Evolutionary conservation across 148 eudicot genomes (phyloP).

Genomic region (Cornus kousa): DNA sequence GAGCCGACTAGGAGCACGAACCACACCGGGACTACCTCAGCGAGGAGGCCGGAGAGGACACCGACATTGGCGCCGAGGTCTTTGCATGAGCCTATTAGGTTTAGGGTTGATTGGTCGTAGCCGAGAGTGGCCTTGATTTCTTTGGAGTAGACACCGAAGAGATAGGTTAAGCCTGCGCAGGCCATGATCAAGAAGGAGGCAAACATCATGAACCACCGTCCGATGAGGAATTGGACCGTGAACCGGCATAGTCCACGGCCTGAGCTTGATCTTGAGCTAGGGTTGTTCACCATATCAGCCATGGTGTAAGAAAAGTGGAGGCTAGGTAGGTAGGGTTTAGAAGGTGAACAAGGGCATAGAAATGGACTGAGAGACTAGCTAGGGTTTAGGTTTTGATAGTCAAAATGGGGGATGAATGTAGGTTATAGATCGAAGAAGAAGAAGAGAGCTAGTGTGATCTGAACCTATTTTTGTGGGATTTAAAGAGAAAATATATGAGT

Average conservation of each 20-base stretch:
- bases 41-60: background rate
- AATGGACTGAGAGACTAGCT: too few species aligned
- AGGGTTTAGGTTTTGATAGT: too few species aligned
- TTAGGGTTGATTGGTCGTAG: conserved; percentile 5
- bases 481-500: too few species aligned
- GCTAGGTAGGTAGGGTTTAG: too few species aligned
- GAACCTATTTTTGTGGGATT: too few species aligned
- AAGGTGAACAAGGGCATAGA: too few species aligned
- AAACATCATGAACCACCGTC: conserved; percentile 6
- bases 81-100: background rate
- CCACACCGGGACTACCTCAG: background rate
- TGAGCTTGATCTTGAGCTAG: background rate
- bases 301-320: too few species aligned
- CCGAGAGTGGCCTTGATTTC: background rate
- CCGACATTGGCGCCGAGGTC: conserved; percentile 1
- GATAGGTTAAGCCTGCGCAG: background rate
- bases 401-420: too few species aligned
- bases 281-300: background rate
- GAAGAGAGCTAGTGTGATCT: too few species aligned
- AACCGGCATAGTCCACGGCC: background rate
- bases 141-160: background rate
- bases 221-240: background rate
- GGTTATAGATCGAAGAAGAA: too few species aligned
- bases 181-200: conserved; percentile 5
- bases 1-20: background rate